phyloP scores from a whole-genome alignment of 2,329 filamentous ascomycete species.

The Penicillium sp. region DNA sequence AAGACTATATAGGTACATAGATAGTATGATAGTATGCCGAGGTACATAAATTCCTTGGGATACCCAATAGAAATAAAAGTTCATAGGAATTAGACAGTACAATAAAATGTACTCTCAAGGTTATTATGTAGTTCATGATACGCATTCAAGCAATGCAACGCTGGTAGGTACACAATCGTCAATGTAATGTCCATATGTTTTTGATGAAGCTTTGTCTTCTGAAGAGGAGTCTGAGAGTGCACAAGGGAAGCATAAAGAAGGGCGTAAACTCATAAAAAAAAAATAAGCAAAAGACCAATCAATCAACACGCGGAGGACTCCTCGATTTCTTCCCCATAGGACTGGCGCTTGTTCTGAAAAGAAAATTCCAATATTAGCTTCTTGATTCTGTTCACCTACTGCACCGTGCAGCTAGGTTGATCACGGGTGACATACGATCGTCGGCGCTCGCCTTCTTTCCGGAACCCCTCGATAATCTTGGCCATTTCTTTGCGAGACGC shows the following conservation, averaged over 20 bases:
- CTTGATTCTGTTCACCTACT: background rate
- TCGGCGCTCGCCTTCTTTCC: slow-evolving; percentile 82
- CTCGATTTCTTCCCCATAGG: slow-evolving; percentile 26
- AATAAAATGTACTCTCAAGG: background rate
- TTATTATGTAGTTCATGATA: background rate
- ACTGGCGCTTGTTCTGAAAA: slow-evolving; percentile 19
- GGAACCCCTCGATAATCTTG: slow-evolving; percentile 78
- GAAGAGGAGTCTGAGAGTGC: slow-evolving; percentile 8
- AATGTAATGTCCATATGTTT: background rate
- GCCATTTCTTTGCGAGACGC: slow-evolving; percentile 87
- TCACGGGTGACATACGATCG: slow-evolving; percentile 62
- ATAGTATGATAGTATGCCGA: background rate
- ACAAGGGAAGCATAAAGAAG: slow-evolving; percentile 10
- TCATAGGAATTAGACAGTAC: too few species aligned
- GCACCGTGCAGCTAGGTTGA: background rate
- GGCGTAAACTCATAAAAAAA: slow-evolving; percentile 15
- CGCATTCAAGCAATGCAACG: slow-evolving; percentile 5
- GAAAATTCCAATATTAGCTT: background rate
- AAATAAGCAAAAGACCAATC: background rate
- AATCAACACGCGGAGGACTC: slow-evolving; percentile 26
- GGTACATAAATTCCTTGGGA: background rate
- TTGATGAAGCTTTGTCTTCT: background rate
- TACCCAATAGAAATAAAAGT: background rate
- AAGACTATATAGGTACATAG: too few species aligned
- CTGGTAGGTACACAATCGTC: slow-evolving; percentile 1